A percentile compares a stretch with the other conserved stretches of the same genome.
These are phyloP conservation scores for Aspergillus thermomutatus DNA, from an alignment of 2,329 filamentous ascomycete species.

Conservation along the genomic window DNA sequence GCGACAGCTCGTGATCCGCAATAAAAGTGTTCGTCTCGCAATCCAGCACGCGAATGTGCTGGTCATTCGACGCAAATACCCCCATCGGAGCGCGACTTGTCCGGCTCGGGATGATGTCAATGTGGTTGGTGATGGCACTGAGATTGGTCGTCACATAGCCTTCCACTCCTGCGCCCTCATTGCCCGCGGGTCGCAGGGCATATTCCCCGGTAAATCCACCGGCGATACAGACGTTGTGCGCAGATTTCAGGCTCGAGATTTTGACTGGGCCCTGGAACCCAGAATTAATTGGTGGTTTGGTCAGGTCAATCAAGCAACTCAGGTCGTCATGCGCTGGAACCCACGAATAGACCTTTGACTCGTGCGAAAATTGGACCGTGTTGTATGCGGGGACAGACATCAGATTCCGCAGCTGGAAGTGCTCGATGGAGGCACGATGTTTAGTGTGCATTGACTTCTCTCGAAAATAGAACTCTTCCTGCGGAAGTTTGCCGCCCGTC, in stretches of 20 bases:
- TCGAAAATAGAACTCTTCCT: constrained; percentile 46
- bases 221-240: constrained; percentile 49
- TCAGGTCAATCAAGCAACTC: constrained; percentile 49
- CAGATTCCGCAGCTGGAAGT: constrained; percentile 59
- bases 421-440: constrained; percentile 50
- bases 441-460: constrained; percentile 49
- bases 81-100: constrained; percentile 48
- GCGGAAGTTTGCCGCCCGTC: constrained; percentile 30
- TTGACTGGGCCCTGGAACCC: constrained; percentile 38
- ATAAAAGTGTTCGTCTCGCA: constrained; percentile 44
- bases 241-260: constrained; percentile 53
- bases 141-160: constrained; percentile 48
- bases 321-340: constrained; percentile 44
- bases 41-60: constrained; percentile 53
- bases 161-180: constrained; percentile 32
- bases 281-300: constrained; percentile 37
- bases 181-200: constrained; percentile 43
- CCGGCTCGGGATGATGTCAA: constrained; percentile 51
- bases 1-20: constrained; percentile 34
- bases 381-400: constrained; percentile 53
- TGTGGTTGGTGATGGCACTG: constrained; percentile 57
- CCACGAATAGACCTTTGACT: constrained; percentile 48
- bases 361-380: constrained; percentile 53
- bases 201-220: constrained; percentile 59
- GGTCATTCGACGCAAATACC: constrained; percentile 58